These are phyloP conservation scores for Akanthomyces muscarius DNA, from an alignment of 2,329 filamentous ascomycete genomes.

Conservation along the genomic window DNA sequence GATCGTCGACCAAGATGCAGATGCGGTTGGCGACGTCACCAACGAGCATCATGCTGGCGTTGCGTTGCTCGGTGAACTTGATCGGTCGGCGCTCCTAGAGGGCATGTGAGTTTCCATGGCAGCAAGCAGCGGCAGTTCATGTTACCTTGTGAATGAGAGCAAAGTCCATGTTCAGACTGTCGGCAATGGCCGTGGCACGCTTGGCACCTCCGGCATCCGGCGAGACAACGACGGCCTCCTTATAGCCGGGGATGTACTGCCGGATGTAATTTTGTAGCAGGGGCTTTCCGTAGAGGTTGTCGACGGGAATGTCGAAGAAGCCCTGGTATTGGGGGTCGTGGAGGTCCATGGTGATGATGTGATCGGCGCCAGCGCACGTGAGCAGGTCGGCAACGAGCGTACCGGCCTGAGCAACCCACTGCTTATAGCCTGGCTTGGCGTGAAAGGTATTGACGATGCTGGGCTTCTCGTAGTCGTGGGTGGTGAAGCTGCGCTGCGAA, in stretches of 20 bases:
- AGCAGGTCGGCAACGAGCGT: conserved; percentile 91
- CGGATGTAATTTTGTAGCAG: conserved; percentile 69
- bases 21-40: conserved; percentile 77
- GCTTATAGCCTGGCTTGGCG: conserved; percentile 89
- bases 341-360: conserved; percentile 96
- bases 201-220: conserved; percentile 97
- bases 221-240: conserved; percentile 86
- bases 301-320: conserved; percentile 97
- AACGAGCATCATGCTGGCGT: conserved; percentile 93
- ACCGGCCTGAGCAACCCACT: conserved; percentile 97
- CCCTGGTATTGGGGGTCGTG: conserved; percentile 97
- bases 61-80: conserved; percentile 81
- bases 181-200: conserved; percentile 90
- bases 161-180: conserved; percentile 89
- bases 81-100: conserved; percentile 80
- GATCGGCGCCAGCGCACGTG: conserved; percentile 92
- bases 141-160: conserved; percentile 91
- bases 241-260: conserved; percentile 77
- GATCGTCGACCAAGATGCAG: conserved; percentile 88
- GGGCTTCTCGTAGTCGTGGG: conserved; percentile 62
- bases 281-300: conserved; percentile 88
- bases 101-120: conserved; percentile 22
- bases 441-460: conserved; percentile 57
- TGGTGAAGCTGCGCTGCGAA: conserved; percentile 51
- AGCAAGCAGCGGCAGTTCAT: conserved; percentile 3